Evolutionary conservation across 129 eudicot species (phyloP).

Genomic region (Deinandra increscens): DNA sequence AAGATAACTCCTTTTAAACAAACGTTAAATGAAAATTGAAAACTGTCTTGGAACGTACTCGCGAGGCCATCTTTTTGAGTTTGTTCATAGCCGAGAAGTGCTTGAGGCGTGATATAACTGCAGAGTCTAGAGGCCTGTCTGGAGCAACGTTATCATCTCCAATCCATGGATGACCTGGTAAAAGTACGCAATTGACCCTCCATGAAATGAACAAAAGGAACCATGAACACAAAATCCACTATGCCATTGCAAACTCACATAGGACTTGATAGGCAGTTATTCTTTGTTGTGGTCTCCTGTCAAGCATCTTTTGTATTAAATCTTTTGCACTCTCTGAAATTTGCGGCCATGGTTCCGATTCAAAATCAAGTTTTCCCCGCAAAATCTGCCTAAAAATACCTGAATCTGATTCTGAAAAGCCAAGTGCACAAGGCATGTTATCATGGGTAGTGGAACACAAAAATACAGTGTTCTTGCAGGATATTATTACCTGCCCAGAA

Average conservation of each 20-base stretch:
- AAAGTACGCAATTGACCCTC: constrained; percentile 7
- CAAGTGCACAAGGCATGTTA: background rate
- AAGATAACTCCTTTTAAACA: background rate
- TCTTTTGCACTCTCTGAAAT: constrained; percentile 52
- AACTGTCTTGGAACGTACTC: constrained; percentile 35
- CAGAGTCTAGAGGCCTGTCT: constrained; percentile 54
- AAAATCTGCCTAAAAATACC: constrained; percentile 50
- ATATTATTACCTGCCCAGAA: constrained; percentile 53
- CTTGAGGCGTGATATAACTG: constrained; percentile 54
- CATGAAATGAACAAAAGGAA: background rate
- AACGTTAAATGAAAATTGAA: background rate
- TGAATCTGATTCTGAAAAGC: constrained; percentile 35
- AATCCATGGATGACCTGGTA: constrained; percentile 59
- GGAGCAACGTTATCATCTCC: constrained; percentile 56
- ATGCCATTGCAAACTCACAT: constrained; percentile 32
- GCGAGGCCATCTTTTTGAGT: constrained; percentile 53
- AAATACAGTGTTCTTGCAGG: background rate
- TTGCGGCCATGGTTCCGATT: constrained; percentile 50
- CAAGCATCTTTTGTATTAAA: constrained; percentile 45
- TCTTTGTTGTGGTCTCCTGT: constrained; percentile 39
- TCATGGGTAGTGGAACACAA: background rate
- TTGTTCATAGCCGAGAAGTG: constrained; percentile 66
- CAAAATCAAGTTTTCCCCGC: constrained; percentile 47
- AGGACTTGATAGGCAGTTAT: constrained; percentile 51
- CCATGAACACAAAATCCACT: constrained; percentile 7